Base-by-base conservation (phyloP, 495 filamentous ascomycete species). In the Glonium stellatum region DNA sequence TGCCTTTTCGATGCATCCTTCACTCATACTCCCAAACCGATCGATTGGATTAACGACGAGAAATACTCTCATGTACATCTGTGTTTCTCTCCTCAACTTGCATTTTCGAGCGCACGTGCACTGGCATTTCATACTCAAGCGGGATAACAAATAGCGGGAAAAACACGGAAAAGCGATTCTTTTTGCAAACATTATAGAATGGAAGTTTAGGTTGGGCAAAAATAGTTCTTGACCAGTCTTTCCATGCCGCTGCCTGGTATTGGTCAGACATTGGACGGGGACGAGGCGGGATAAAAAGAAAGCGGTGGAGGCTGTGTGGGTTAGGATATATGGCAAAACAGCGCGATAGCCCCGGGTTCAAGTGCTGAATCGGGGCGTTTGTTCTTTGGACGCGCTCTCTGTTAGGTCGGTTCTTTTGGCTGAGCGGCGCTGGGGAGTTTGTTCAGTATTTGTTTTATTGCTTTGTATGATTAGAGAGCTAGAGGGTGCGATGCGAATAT, bases 321-420 rank as follows among this genome's bases (percentile, higher is more conserved):
- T 31, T 31, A 31, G 36, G 52, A 39, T n/a, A 55, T 27, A 36
- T 37, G n/a, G 15, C 34, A 27, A 51, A 9, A 37, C 23, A 10
- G 34, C 18, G 31, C 53, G 12, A 9, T 23, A 42, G 4, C 8
- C 15, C 31, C 53, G 15, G 53, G 34, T 55, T 55, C 53, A 55
- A 55, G 53, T 55, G 53, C 53, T 55, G 53, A 55, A 55, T 55
- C 34, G 25, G 53, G 53, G 21, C 44, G 2, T 47, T 18, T 22
- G n/a, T 44, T 11, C n/a, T 11, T 44, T 44, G 39, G n/a, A n/a
- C n/a, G n/a, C n/a, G n/a, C n/a, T 31, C 3, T 31, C 27, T 31
- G 27, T 31, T 31, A 6, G 27, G 2, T 31, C 27, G 27, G 27
- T 31, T 31, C 27, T 31, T n/a, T 31, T 31, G 27, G 27, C 6